Evolutionary conservation across 129 eudicot genomes (phyloP).

Genomic region (Lactuca sativa): DNA sequence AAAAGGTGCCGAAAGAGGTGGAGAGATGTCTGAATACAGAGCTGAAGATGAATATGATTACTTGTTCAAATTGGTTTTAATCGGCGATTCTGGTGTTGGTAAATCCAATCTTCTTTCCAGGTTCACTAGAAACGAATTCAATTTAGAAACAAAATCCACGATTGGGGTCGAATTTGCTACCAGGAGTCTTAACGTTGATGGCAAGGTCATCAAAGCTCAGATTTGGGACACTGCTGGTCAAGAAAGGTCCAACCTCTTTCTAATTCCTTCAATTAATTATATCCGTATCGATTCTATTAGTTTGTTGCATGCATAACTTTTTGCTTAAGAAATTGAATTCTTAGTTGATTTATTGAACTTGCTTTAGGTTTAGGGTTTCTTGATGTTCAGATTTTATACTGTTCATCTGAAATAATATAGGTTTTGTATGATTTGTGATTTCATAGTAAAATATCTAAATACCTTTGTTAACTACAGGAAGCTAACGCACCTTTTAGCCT

Average conservation of each 20-base stretch:
- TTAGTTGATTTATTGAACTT: neutral
- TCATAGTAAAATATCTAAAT: neutral
- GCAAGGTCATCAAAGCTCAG: conserved; percentile 81
- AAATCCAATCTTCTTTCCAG: conserved; percentile 76
- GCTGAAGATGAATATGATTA: conserved; percentile 77
- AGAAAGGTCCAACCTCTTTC: conserved; percentile 53
- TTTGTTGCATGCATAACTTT: neutral
- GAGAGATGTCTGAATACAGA: conserved; percentile 60
- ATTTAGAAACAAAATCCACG: conserved; percentile 72
- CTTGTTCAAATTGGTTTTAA: conserved; percentile 68
- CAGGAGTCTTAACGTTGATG: conserved; percentile 65
- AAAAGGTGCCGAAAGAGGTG: neutral
- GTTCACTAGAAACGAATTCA: conserved; percentile 78
- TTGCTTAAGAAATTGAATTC: neutral
- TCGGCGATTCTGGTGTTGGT: conserved; percentile 78
- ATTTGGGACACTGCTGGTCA: conserved; percentile 91
- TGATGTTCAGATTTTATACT: neutral
- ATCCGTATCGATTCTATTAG: neutral
- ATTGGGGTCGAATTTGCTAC: conserved; percentile 88
- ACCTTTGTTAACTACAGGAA: neutral
- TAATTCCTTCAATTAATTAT: neutral
- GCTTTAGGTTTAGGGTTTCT: conserved; percentile 16
- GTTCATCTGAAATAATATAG: neutral
- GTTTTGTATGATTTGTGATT: conserved; percentile 8
- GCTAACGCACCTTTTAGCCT: neutral